Percentiles rank a stretch among this genome's conserved stretches.
Conservation (phyloP, 2,329 filamentous ascomycete genomes). For the Dactylellina leptospora region DNA sequence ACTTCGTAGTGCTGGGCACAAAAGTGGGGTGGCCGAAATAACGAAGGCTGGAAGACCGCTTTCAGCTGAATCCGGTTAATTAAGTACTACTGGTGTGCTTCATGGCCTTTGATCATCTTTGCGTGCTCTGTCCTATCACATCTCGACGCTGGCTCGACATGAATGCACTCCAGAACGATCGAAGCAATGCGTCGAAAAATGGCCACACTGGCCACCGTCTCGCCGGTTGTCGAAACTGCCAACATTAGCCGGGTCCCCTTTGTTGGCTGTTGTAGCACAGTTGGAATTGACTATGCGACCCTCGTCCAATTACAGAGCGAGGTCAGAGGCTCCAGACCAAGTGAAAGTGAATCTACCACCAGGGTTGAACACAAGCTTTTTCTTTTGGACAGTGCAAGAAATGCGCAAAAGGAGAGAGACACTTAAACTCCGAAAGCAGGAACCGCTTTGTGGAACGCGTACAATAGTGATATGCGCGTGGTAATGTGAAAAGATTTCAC, state of each 20-base stretch:
- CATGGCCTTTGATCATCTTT: slow-evolving; percentile 11
- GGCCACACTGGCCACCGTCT: not conserved
- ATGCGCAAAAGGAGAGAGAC: not conserved
- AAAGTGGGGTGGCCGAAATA: slow-evolving; percentile 52
- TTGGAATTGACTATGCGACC: slow-evolving; percentile 1
- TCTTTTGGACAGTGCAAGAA: not conserved
- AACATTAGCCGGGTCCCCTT: not conserved
- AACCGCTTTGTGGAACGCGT: slow-evolving; percentile 41
- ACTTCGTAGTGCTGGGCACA: slow-evolving; percentile 14
- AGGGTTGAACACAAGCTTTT: slow-evolving; percentile 46
- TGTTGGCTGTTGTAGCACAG: slow-evolving; percentile 23
- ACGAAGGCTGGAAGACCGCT: slow-evolving; percentile 45
- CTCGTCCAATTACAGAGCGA: slow-evolving; percentile 5
- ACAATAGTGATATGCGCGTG: slow-evolving; percentile 37
- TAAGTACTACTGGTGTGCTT: slow-evolving; percentile 47
- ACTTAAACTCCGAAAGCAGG: slow-evolving; percentile 34
- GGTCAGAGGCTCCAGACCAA: not conserved
- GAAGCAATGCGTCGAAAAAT: slow-evolving; percentile 9
- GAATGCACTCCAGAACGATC: slow-evolving; percentile 19
- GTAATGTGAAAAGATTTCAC: slow-evolving; percentile 34
- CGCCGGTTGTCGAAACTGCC: not conserved
- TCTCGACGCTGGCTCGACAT: slow-evolving; percentile 26
- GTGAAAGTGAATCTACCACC: not conserved
- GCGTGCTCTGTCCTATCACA: slow-evolving; percentile 42
- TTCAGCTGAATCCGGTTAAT: slow-evolving; percentile 54